Base-by-base conservation (phyloP, 441 rosid genomes). In the Bocquillonia castaneifolia region DNA sequence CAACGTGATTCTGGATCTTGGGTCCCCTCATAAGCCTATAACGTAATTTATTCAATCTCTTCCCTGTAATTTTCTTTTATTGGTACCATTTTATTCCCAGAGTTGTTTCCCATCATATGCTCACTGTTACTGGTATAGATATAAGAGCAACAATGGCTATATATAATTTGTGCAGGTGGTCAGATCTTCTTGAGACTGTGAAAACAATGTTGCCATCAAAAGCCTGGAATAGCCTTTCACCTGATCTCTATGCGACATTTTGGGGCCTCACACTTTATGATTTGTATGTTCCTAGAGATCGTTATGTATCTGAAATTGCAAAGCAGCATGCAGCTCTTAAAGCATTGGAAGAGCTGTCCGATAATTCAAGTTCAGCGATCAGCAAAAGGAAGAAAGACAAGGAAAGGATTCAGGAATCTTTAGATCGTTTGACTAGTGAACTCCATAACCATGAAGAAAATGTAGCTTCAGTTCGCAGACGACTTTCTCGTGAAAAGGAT, bases 241-340 rank as follows among this genome's bases (percentile, higher is more conserved):
- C 99, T 51, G 98, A 96, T 83, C 97, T 96, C 66, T 93, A 91
- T 73, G 92, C 93, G 22, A 93, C 96, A 5, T 96, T 96, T 77
- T 96, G 98, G 99, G 99, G 99, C 62, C 99, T 96, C 74, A 84
- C 94, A 0, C 86, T 96, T n/a, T 96, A 96, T 88, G 99, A 96
- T 84, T 94, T 96, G 53, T 86, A 93, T 82, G 98, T 93, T 83
- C 99, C 99, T 66, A 86, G 86, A 85, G 77, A 80, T 68, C 97
- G 97, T 18, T 96, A 93, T 1, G 97, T 93, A 76, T 83, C 97
- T 76, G 99, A 96, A 83, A 93, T 93, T 74, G 82, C 94, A 22
- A 96, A 93, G 85, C 99, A 86, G 83, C 91, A 93, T 84, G 79
- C 93, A 72, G 88, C 97, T 72, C 98, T 96, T 71, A 96, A 93